Percentiles rank a stretch among this genome's conserved stretches.
Evolutionary conservation across 306 rosid species (phyloP).

Genomic region (Ormosia emarginata): DNA sequence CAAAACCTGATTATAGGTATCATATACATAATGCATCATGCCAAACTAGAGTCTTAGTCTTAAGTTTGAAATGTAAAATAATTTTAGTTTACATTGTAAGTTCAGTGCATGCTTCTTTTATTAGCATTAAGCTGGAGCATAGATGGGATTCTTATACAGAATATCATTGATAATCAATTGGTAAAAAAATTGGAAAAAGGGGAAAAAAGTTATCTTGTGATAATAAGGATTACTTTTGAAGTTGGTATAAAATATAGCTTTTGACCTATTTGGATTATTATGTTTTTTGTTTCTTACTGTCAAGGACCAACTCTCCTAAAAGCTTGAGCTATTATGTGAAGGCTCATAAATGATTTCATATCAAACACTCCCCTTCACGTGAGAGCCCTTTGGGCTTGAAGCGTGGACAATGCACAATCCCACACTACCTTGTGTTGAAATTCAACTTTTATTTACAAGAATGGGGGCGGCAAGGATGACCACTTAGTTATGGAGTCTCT

Average conservation of each 20-base stretch:
- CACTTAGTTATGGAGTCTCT: too few relatives aligned
- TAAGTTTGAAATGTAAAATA: not conserved
- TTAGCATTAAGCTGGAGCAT: not conserved
- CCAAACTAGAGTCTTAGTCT: not conserved
- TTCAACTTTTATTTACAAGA: too few relatives aligned
- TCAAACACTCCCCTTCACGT: too few relatives aligned
- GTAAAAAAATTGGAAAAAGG: not conserved
- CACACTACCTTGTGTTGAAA: too few relatives aligned
- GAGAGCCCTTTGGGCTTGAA: too few relatives aligned
- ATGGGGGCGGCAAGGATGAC: too few relatives aligned
- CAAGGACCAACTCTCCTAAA: too few relatives aligned
- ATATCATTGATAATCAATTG: not conserved
- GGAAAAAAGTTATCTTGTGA: not conserved
- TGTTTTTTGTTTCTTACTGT: not conserved
- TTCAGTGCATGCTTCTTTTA: not conserved
- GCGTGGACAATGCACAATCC: too few relatives aligned
- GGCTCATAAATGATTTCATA: too few relatives aligned
- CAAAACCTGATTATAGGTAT: slow-evolving; percentile 94
- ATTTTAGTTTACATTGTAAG: not conserved
- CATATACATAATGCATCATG: slow-evolving; percentile 14
- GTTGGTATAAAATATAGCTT: not conserved
- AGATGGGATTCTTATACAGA: not conserved
- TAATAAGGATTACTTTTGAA: not conserved
- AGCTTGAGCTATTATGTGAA: too few relatives aligned
- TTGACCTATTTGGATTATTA: not conserved